Conservation (phyloP, 2,329 filamentous ascomycete genomes). For the Cryphonectria carpinicola region DNA sequence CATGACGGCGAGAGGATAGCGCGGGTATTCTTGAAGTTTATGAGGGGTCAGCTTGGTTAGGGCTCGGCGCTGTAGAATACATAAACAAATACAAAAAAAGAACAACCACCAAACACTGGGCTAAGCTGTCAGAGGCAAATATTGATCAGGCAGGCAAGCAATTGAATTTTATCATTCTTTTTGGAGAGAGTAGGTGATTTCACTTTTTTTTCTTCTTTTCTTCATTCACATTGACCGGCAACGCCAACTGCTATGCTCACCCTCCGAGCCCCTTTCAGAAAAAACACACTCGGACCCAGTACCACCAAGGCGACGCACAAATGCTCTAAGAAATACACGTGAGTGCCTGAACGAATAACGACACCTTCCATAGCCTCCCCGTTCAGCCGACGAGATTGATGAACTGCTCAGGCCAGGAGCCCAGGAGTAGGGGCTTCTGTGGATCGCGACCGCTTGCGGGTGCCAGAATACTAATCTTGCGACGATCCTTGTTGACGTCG, state of each 20-base stretch:
- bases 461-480: conserved; percentile 78
- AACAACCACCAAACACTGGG: not conserved
- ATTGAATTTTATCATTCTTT: not conserved
- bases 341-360: not conserved
- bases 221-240: not conserved
- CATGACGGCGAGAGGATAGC: conserved; percentile 84
- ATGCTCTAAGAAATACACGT: not conserved
- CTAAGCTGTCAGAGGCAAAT: not conserved
- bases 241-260: not conserved
- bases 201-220: not conserved
- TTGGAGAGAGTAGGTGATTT: not conserved
- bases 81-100: not conserved
- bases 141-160: not conserved
- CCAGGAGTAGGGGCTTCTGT: conserved; percentile 79
- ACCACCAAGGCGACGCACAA: not conserved
- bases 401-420: conserved; percentile 83
- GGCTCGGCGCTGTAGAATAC: conserved; percentile 14
- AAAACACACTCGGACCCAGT: not conserved
- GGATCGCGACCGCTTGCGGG: conserved; percentile 84
- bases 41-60: conserved; percentile 51
- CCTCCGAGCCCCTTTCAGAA: not conserved
- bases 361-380: not conserved
- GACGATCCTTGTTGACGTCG: conserved; percentile 84
- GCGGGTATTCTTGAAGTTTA: conserved; percentile 75
- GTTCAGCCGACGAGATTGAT: conserved; percentile 70